Percentiles rank a stretch among this genome's conserved stretches.
These are phyloP conservation scores for Candida xyloterini DNA, from an alignment of 805 yeast species.

Conservation along the genomic window DNA sequence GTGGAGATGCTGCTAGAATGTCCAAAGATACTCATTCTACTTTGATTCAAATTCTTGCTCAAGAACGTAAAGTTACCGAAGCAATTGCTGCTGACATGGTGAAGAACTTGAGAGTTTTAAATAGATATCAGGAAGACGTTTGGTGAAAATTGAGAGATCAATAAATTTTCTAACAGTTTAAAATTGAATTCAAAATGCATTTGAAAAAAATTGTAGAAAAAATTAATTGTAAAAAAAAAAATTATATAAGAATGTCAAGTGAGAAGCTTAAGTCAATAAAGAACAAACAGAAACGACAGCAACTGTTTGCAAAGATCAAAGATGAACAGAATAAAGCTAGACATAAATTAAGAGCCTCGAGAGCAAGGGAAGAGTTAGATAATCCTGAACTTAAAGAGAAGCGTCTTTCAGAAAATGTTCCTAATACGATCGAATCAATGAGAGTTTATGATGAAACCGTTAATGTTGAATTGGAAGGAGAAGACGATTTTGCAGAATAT, in stretches of 20 bases:
- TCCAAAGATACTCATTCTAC: slow-evolving; percentile 87
- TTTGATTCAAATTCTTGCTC: slow-evolving; percentile 57
- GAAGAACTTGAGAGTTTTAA: slow-evolving; percentile 75
- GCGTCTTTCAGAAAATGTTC: slow-evolving; percentile 72
- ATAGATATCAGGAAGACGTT: slow-evolving; percentile 95
- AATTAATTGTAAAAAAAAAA: not conserved
- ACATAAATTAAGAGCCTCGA: slow-evolving; percentile 71
- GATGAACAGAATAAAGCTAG: slow-evolving; percentile 72
- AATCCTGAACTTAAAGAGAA: slow-evolving; percentile 81
- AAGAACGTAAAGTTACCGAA: slow-evolving; percentile 59
- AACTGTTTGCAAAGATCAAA: slow-evolving; percentile 68
- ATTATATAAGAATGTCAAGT: slow-evolving; percentile 23
- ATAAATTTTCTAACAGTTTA: not conserved
- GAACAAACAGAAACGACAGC: slow-evolving; percentile 79
- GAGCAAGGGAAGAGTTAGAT: slow-evolving; percentile 83
- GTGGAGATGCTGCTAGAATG: slow-evolving; percentile 97
- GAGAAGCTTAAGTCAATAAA: slow-evolving; percentile 48
- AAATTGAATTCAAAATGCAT: slow-evolving; percentile 4
- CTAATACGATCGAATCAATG: slow-evolving; percentile 79
- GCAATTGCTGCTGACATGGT: slow-evolving; percentile 74
- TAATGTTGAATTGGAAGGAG: slow-evolving; percentile 52
- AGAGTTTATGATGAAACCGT: slow-evolving; percentile 87
- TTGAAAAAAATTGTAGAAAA: slow-evolving; percentile 1
- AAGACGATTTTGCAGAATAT: slow-evolving; percentile 61
- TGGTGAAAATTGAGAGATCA: slow-evolving; percentile 53